Base-by-base conservation (phyloP, 306 rosid genomes). In the apple (Malus domestica) region DNA sequence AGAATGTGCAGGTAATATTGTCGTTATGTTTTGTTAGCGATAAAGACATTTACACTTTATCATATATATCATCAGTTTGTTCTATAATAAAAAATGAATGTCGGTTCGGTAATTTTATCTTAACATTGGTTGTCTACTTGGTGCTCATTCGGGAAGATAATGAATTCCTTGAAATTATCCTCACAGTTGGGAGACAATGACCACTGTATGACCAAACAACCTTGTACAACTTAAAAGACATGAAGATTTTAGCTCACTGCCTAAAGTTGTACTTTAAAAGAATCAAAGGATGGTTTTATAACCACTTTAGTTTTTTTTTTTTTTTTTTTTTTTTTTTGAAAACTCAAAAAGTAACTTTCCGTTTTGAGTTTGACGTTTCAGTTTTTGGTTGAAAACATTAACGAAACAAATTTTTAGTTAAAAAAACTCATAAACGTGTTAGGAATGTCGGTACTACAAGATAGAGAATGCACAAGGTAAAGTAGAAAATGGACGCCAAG, bases 191-290 rank as follows among this genome's bases (percentile, higher is more conserved):
- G 67, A 87, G 85, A 54, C 84, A 87, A 78, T 82, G 88, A 35
- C 90, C 88, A 75, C 86, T 84, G 85, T 84, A 87, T 40, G 88
- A 86, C 85, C 88, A 87, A 70, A 87, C 84, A 62, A 86, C 88
- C 90, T 87, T 65, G 20, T 5, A 49, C 55, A 16, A 49, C 3
- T 49, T 49, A 49, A 15, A 46, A 4, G 54, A 49, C 54, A 49
- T 4, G 54, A 5, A 49, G 54, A 49, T 15, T 4, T 49, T 49
- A 15, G 54, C 54, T 15, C 54, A 49, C 6, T 4, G 54, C 5
- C 7, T 4, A 5, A 49, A 16, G 0, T 49, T 49, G 16, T 49
- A 5, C 6, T 49, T 49, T 0, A 15, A 49, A 49, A 15, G 8
- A 4, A 49, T 5, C 5, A 49, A 2, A 1, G 20, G 2, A 3